Evolutionary conservation across 2,329 filamentous ascomycete species (phyloP), one percentile per base, ranked within the genome.

Genomic region (Colletotrichum lini): DNA sequence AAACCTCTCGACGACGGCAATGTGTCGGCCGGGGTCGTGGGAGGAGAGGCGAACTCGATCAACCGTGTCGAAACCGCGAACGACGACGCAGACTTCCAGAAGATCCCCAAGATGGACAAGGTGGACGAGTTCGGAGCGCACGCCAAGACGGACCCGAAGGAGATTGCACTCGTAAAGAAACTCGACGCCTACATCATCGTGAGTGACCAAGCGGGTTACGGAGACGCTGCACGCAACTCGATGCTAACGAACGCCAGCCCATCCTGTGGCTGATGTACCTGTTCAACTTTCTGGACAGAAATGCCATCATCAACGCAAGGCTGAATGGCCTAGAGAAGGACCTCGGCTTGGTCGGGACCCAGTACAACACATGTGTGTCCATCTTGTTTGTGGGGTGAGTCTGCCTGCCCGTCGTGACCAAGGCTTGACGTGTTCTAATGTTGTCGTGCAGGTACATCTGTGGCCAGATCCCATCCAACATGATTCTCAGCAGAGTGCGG

Each of bases 271-370:
- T 75, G 68, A 79, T 82, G 77, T 75, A 78, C 1, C 71, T 81
- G 6, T 62, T 75, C 62, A 74, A 74, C 56, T 74, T 65, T 56
- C 77, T 86, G 18, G 86, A 88, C 73, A 80, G 85, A 16, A 88
- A 87, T 66, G 87, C 89, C 56, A 89, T 90, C 74, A 88, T 88
- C 3, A 86, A 88, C 26, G 88, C 88, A 8, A 81, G 84, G 38
- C 75, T 91, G 40, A 85, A 88, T 67, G 85, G 85, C 42, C 77
- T 90, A 4, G 84, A 88, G 60, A 80, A 84, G 6, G 86, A 90
- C 56, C 78, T 91, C 10, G 79, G 82, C 4, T 78, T 90, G 57
- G 78, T 77, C 1, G 84, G 83, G 86, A 67, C 68, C 18, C 63
- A 80, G 65, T 80, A 79, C 67, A 76, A 79, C 57, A 79, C 77